phyloP scores from a whole-genome alignment of 371 early-diverging fungal species.

The Mortierella sp. region DNA sequence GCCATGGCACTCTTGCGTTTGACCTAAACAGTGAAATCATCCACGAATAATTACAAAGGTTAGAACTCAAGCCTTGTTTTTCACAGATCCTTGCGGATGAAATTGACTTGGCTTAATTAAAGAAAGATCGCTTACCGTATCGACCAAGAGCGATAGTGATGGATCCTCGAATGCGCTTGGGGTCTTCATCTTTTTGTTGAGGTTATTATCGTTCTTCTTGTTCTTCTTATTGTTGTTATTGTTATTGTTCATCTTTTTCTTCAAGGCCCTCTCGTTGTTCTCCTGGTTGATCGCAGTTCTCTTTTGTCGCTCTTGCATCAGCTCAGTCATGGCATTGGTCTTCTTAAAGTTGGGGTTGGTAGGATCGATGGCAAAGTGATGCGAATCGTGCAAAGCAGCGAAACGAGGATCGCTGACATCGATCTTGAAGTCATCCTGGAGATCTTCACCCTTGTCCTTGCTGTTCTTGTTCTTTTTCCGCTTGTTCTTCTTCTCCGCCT shows the following conservation, averaged over 20 bases:
- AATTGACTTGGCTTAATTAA: neutral
- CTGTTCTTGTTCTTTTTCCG: slow-evolving; percentile 64
- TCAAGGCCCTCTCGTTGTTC: slow-evolving; percentile 37
- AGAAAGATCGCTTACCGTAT: slow-evolving; percentile 53
- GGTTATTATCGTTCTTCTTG: slow-evolving; percentile 24
- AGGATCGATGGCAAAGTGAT: slow-evolving; percentile 95
- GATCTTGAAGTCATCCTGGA: slow-evolving; percentile 86
- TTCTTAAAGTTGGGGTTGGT: slow-evolving; percentile 95
- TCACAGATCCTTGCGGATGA: too few species aligned
- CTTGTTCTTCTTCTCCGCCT: slow-evolving; percentile 81
- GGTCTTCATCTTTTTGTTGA: slow-evolving; percentile 20
- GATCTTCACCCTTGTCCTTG: slow-evolving; percentile 64
- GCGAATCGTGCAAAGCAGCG: slow-evolving; percentile 79
- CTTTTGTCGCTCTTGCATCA: slow-evolving; percentile 79
- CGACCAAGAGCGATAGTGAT: slow-evolving; percentile 61
- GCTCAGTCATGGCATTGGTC: slow-evolving; percentile 88
- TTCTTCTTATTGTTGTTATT: slow-evolving; percentile 22
- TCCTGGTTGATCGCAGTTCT: slow-evolving; percentile 41
- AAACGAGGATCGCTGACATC: slow-evolving; percentile 91
- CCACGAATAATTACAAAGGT: too few species aligned
- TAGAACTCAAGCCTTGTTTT: too few species aligned
- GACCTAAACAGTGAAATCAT: slow-evolving; percentile 29
- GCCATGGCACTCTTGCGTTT: slow-evolving; percentile 68
- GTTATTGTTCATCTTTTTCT: slow-evolving; percentile 28
- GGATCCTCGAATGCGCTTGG: slow-evolving; percentile 52